These are phyloP conservation scores for Chenopodium quinoa DNA, from an alignment of 148 eudicot genomes.

Conservation along the genomic window DNA sequence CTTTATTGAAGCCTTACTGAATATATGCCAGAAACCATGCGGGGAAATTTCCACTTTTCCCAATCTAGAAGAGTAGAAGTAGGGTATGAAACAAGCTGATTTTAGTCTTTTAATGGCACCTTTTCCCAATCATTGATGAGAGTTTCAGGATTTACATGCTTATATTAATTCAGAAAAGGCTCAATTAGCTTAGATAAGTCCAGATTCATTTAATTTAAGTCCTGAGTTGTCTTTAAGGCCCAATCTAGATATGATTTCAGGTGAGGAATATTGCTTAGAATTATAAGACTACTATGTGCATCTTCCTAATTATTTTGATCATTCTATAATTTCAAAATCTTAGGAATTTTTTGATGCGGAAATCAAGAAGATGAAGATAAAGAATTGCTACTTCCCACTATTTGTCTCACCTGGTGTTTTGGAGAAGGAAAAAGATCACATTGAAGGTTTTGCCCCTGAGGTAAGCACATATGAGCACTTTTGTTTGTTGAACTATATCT, in stretches of 20 bases:
- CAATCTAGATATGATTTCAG: too few relatives aligned
- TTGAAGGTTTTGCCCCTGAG: constrained; percentile 99
- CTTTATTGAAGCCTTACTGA: neutral
- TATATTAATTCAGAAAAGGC: neutral
- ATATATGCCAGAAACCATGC: neutral
- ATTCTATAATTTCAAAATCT: constrained; percentile 6
- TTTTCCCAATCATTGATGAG: neutral
- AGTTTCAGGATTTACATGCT: neutral
- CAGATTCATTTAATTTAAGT: too few relatives aligned
- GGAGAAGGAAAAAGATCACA: constrained; percentile 89
- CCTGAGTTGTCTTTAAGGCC: too few relatives aligned
- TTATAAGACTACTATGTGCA: neutral
- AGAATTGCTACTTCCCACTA: constrained; percentile 91
- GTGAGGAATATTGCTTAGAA: neutral
- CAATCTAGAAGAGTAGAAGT: neutral
- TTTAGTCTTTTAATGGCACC: neutral
- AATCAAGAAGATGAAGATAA: constrained; percentile 83
- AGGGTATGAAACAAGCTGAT: neutral
- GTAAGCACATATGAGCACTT: constrained; percentile 30
- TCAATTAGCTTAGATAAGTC: neutral
- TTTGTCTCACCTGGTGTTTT: constrained; percentile 84
- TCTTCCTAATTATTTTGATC: constrained; percentile 4
- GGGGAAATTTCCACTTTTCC: neutral
- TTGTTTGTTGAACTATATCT: neutral
- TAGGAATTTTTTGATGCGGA: constrained; percentile 90